Conservation (phyloP, 805 yeast genomes). For the Metschnikowia picachoensis region DNA sequence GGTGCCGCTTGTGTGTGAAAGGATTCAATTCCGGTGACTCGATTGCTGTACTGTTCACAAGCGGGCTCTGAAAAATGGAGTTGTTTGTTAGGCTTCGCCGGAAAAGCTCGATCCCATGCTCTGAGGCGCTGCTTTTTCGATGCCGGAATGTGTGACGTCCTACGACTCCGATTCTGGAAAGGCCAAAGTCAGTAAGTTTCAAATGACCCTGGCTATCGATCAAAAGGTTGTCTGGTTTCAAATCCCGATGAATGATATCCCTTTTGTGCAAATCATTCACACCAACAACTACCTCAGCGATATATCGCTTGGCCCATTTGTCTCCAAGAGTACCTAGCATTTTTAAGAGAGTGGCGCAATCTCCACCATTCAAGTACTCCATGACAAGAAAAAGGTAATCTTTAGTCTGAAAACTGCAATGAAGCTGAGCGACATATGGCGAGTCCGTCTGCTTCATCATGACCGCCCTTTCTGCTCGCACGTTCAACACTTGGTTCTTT, state of each 20-base stretch:
- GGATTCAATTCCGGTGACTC: slow-evolving; percentile 18
- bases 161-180: slow-evolving; percentile 83
- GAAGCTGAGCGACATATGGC: slow-evolving; percentile 87
- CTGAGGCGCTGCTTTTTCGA: slow-evolving; percentile 40
- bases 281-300: slow-evolving; percentile 88
- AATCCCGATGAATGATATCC: slow-evolving; percentile 91
- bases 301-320: slow-evolving; percentile 79
- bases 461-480: slow-evolving; percentile 93
- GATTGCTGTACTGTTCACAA: slow-evolving; percentile 15
- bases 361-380: slow-evolving; percentile 97
- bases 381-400: slow-evolving; percentile 87
- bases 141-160: slow-evolving; percentile 61
- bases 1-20: slow-evolving; percentile 29
- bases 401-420: slow-evolving; percentile 82
- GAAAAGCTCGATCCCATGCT: slow-evolving; percentile 40
- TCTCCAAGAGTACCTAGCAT: slow-evolving; percentile 80
- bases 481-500: slow-evolving; percentile 92
- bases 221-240: slow-evolving; percentile 90
- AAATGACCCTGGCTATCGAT: slow-evolving; percentile 86
- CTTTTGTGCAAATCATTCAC: slow-evolving; percentile 83
- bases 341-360: slow-evolving; percentile 80
- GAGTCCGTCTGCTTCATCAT: slow-evolving; percentile 95
- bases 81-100: slow-evolving; percentile 23
- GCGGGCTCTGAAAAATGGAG: slow-evolving; percentile 22
- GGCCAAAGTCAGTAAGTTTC: slow-evolving; percentile 92